Percentiles rank a stretch among this genome's conserved stretches.
Evolutionary conservation across 371 early-diverging fungal genomes (phyloP).

Genomic region (Blakeslea trispora): DNA sequence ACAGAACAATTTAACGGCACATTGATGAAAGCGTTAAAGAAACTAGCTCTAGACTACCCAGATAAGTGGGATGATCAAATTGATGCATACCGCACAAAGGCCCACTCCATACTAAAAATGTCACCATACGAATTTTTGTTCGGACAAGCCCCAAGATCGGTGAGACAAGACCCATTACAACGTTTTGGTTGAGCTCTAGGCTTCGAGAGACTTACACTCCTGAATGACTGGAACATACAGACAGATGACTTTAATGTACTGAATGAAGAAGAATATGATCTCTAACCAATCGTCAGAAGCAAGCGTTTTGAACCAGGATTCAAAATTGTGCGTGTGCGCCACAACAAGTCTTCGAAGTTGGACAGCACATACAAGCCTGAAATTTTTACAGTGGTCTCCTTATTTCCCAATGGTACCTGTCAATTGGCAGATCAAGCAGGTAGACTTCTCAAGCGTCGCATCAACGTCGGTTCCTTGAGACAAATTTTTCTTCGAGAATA

Average conservation of each 20-base stretch:
- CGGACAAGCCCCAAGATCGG: not conserved
- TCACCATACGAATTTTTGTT: conserved; percentile 11
- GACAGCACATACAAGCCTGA: not conserved
- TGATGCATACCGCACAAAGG: conserved; percentile 11
- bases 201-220: not conserved
- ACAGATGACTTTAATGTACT: not conserved
- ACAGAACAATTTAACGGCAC: conserved; percentile 8
- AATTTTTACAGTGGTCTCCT: not conserved
- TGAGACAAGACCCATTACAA: not conserved
- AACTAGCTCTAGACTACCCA: not conserved
- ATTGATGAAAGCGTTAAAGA: not conserved
- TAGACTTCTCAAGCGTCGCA: not conserved
- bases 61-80: conserved; percentile 8
- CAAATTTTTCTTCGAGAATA: not conserved
- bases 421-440: conserved; percentile 3
- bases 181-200: not conserved
- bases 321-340: not conserved
- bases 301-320: not conserved
- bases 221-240: not conserved
- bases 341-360: not conserved
- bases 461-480: not conserved
- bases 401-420: conserved; percentile 4
- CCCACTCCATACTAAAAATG: not conserved
- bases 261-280: not conserved
- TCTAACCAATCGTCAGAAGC: not conserved